These are phyloP conservation scores for Trichoderma atroviride DNA, from an alignment of 2,329 filamentous ascomycete genomes.

Conservation along the genomic window DNA sequence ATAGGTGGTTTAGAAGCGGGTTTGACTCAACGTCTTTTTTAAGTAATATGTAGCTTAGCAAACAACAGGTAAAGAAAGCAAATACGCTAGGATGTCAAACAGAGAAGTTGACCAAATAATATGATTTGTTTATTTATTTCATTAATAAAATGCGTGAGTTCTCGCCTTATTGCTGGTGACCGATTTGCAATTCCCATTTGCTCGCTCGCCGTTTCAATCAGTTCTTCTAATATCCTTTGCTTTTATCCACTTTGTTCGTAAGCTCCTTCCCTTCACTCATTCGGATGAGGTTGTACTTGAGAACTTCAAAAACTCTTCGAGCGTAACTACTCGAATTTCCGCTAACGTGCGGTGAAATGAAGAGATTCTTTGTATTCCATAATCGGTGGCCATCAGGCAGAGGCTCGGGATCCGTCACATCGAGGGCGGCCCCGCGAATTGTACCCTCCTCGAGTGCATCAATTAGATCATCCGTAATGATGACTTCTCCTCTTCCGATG, in stretches of 20 bases:
- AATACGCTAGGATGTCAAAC: neutral
- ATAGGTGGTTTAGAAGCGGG: neutral
- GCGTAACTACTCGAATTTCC: slow-evolving; percentile 46
- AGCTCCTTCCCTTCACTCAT: slow-evolving; percentile 43
- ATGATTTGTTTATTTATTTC: neutral
- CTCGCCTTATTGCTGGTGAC: neutral
- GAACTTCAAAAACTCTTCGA: slow-evolving; percentile 46
- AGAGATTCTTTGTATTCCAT: slow-evolving; percentile 70
- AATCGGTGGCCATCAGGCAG: slow-evolving; percentile 67
- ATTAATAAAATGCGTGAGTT: neutral
- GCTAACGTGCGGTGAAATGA: slow-evolving; percentile 60
- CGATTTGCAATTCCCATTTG: no score
- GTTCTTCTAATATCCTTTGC: slow-evolving; percentile 31
- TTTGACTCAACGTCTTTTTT: neutral
- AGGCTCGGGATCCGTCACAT: slow-evolving; percentile 81
- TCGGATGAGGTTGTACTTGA: slow-evolving; percentile 46
- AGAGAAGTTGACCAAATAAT: neutral
- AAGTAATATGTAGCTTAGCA: neutral
- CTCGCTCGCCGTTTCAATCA: no score
- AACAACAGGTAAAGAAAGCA: neutral
- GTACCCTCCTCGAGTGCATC: slow-evolving; percentile 54
- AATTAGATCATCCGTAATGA: slow-evolving; percentile 60
- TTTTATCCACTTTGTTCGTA: slow-evolving; percentile 46
- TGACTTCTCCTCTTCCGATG: slow-evolving; percentile 63
- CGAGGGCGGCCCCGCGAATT: slow-evolving; percentile 68